Evolutionary conservation across 345 rosid genomes (phyloP).

Genomic region (Crucihimalaya himalaica): DNA sequence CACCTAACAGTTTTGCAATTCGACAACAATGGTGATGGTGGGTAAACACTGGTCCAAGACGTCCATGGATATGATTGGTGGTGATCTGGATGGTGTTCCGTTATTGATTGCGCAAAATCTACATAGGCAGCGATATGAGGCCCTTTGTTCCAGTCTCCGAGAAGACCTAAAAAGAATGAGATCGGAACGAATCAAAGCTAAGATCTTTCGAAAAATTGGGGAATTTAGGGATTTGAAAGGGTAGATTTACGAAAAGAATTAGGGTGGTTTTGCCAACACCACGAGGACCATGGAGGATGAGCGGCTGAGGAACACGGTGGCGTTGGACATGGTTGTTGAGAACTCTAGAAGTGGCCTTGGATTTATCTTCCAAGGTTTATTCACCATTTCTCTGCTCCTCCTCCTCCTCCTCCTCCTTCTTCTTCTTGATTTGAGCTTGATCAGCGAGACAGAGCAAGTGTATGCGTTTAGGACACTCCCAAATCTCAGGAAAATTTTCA

Average conservation of each 20-base stretch:
- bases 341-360: constrained; percentile 83
- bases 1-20: constrained; percentile 57
- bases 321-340: constrained; percentile 93
- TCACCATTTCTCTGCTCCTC: constrained; percentile 59
- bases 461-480: constrained; percentile 36
- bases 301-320: constrained; percentile 95
- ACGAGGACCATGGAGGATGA: constrained; percentile 95
- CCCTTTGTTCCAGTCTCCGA: constrained; percentile 75
- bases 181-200: constrained; percentile 26
- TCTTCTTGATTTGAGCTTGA: constrained; percentile 10
- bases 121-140: constrained; percentile 89
- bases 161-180: constrained; percentile 3
- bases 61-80: constrained; percentile 77
- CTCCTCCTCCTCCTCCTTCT: not conserved
- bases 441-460: not conserved
- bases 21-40: constrained; percentile 60
- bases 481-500: constrained; percentile 37
- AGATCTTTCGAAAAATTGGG: not conserved
- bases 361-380: constrained; percentile 82
- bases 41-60: constrained; percentile 78
- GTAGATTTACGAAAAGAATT: constrained; percentile 63
- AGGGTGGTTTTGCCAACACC: constrained; percentile 98
- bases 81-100: constrained; percentile 73
- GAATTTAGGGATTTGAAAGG: not conserved
- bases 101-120: constrained; percentile 79